A percentile compares a stretch with the other conserved stretches of the same genome.
These are phyloP conservation scores for Phytomonas francai DNA, from an alignment of 208 protist genomes.

Conservation along the genomic window DNA sequence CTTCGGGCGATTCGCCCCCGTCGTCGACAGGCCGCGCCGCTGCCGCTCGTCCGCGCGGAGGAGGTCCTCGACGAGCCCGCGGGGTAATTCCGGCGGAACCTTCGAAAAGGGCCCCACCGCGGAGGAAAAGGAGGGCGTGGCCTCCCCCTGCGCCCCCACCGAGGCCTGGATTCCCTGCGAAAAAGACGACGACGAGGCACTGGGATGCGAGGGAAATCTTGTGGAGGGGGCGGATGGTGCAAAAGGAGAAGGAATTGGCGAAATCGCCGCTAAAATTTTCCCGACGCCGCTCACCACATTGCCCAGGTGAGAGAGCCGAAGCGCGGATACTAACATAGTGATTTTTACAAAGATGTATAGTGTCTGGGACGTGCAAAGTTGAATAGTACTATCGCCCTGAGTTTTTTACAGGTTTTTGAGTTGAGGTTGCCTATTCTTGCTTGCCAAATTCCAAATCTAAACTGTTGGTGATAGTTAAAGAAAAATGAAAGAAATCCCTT, in stretches of 20 bases:
- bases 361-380: too few relatives aligned
- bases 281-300: not conserved
- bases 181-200: too few relatives aligned
- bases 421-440: too few relatives aligned
- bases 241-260: not conserved
- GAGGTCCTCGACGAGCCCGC: not conserved
- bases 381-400: too few relatives aligned
- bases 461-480: too few relatives aligned
- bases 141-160: too few relatives aligned
- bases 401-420: too few relatives aligned
- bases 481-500: too few relatives aligned
- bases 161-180: too few relatives aligned
- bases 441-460: too few relatives aligned
- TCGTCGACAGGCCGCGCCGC: not conserved
- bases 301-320: not conserved
- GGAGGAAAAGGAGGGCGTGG: not conserved
- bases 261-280: slow-evolving; percentile 1
- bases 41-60: slow-evolving; percentile 13
- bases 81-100: slow-evolving; percentile 2
- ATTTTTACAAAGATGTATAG: too few relatives aligned
- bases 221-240: not conserved
- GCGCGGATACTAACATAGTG: not conserved
- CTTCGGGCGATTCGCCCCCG: slow-evolving; percentile 26
- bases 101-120: not conserved
- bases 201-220: too few relatives aligned